Conservation (phyloP, 192 early-diverging fungal genomes). For the Backusella parvicylindrica region DNA sequence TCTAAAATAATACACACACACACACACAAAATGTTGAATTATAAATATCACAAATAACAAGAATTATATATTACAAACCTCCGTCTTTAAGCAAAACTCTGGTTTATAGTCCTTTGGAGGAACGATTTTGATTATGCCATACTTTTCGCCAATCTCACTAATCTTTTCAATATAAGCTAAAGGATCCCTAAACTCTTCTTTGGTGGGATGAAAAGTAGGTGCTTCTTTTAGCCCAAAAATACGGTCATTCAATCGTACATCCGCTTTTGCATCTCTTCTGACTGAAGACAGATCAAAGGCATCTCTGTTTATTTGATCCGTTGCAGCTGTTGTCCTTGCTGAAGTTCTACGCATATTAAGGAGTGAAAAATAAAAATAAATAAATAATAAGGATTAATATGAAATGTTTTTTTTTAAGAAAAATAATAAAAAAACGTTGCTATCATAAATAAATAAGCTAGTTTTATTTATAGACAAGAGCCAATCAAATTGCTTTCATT, state of each 20-base stretch:
- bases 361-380: constrained; percentile 8
- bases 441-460: background rate
- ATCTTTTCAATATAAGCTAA: constrained; percentile 83
- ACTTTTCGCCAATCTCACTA: constrained; percentile 65
- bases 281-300: constrained; percentile 13
- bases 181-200: constrained; percentile 81
- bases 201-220: constrained; percentile 78
- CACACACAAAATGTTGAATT: background rate
- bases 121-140: constrained; percentile 92
- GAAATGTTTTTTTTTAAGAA: background rate
- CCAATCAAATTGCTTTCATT: constrained; percentile 3
- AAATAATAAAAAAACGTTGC: background rate
- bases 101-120: constrained; percentile 87
- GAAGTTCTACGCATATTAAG: constrained; percentile 9
- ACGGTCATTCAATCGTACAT: background rate
- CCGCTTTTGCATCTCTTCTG: constrained; percentile 5
- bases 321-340: background rate
- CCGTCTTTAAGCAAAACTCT: constrained; percentile 80
- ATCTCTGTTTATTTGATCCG: background rate
- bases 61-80: constrained; percentile 41
- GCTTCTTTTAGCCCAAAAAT: constrained; percentile 72
- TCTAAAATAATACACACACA: constrained; percentile 53
- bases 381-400: constrained; percentile 4
- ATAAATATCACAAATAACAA: background rate
- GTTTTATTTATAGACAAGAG: background rate